Evolutionary conservation across 2,329 filamentous ascomycete species (phyloP), one percentile per base, ranked within the genome.

Genomic region (Penicillium hesseltinei): DNA sequence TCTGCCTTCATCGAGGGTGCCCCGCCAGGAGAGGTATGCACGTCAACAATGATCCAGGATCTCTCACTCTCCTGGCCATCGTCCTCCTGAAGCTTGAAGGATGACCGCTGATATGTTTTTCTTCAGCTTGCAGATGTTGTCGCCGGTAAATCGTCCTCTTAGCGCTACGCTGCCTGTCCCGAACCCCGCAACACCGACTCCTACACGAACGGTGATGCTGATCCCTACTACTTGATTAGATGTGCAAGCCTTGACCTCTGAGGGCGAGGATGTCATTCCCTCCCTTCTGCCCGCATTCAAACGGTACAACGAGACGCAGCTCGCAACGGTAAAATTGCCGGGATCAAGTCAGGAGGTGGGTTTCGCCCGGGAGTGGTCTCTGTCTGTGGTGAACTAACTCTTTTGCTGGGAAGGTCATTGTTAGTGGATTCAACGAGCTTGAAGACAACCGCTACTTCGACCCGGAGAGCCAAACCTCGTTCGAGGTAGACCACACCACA

Each of bases 261-360:
- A 89, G 66, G 85, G 86, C 42, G 84, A 87, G 38, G 79, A 82
- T 54, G 80, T 94, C 60, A 78, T 92, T 54, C 79, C 85, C 59
- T 86, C 89, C 62, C 88, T 97, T 52, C 84, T 82, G 7, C 90
- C 92, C 0, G 92, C 94, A 0, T 95, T 96, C 74, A 82, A 92
- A 77, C 91, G 89, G 77, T 97, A 99, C 83, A 97, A 97, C 69
- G 93, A 99, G 77, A 89, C 92, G 76, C 94, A 99, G 77, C 89
- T 97, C 75, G 79, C 87, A 48, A 92, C 92, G 17, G 88, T 91
- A 61, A 96, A 95, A 82, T 84, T 99, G 55, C 93, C 93, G 0
- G 92, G 92, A 31, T 86, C 89, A 72, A 93, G 86, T 75, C 87
- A 91, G 74, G 78, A 88, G 77, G 91, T 95, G 71, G 54, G 78